These are phyloP conservation scores for Yamadazyma takamatsuzukensis DNA, from an alignment of 805 yeast species.

Conservation along the genomic window DNA sequence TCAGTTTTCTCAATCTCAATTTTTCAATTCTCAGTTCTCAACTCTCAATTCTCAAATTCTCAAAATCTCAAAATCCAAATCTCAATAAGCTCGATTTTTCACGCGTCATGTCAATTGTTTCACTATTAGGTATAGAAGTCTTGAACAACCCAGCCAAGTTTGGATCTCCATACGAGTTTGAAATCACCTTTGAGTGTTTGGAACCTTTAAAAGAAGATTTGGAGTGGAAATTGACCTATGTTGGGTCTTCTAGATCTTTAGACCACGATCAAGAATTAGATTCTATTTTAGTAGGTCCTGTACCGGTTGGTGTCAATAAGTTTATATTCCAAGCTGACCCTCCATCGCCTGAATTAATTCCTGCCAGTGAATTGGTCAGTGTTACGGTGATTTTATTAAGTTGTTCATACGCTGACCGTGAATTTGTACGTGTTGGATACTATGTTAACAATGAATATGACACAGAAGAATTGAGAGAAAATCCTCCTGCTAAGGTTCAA, in stretches of 20 bases:
- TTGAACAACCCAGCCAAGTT: slow-evolving; percentile 93
- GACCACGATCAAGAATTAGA: slow-evolving; percentile 98
- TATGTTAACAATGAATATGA: slow-evolving; percentile 97
- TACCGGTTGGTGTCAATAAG: slow-evolving; percentile 95
- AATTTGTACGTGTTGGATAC: slow-evolving; percentile 95
- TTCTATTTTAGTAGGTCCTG: slow-evolving; percentile 96
- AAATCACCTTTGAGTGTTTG: slow-evolving; percentile 94
- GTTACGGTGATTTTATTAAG: slow-evolving; percentile 92
- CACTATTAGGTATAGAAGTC: slow-evolving; percentile 85
- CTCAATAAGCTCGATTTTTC: slow-evolving; percentile 5
- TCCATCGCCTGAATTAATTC: slow-evolving; percentile 92
- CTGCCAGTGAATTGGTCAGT: slow-evolving; percentile 90
- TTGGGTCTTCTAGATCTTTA: slow-evolving; percentile 89
- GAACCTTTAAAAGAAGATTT: slow-evolving; percentile 89
- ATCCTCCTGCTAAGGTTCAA: slow-evolving; percentile 90
- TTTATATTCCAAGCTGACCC: slow-evolving; percentile 94
- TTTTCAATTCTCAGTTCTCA: neutral
- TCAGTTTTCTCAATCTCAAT: neutral
- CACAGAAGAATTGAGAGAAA: slow-evolving; percentile 85
- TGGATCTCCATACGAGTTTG: slow-evolving; percentile 91
- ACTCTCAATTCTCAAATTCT: neutral
- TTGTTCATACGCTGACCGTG: slow-evolving; percentile 89
- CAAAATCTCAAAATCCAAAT: neutral
- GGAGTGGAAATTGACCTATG: slow-evolving; percentile 97
- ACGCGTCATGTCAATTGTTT: slow-evolving; percentile 81